Evolutionary conservation across 2,329 filamentous ascomycete genomes (phyloP).

Genomic region (Niveomyces coronatus): DNA sequence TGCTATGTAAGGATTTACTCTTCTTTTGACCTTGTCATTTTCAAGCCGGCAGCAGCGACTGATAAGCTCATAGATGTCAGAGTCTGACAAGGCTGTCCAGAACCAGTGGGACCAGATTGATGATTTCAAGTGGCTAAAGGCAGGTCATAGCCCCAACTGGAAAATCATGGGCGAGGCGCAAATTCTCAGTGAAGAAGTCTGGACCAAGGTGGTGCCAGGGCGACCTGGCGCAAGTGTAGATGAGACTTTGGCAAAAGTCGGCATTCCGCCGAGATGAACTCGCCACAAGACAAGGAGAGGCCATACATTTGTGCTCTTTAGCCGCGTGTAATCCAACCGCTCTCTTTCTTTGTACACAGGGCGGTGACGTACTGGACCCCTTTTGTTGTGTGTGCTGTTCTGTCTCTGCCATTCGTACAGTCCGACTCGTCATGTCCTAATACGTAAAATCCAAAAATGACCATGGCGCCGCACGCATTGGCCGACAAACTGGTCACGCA

Average conservation of each 20-base stretch:
- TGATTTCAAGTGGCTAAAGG: slow-evolving; percentile 95
- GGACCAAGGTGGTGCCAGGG: slow-evolving; percentile 58
- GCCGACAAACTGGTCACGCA: no score
- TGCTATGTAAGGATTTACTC: slow-evolving; percentile 50
- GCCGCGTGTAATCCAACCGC: background rate
- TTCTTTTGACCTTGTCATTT: background rate
- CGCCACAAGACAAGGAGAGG: background rate
- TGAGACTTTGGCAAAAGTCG: slow-evolving; percentile 50
- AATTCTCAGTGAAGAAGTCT: slow-evolving; percentile 51
- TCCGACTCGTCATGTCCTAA: no score
- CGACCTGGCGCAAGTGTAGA: slow-evolving; percentile 50
- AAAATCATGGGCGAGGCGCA: slow-evolving; percentile 51
- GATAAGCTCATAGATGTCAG: slow-evolving; percentile 13
- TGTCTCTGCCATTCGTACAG: no score
- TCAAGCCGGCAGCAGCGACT: background rate
- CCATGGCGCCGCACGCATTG: no score
- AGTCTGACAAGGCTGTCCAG: slow-evolving; percentile 22
- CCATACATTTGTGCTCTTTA: slow-evolving; percentile 1
- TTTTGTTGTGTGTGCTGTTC: no score
- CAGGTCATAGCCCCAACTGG: slow-evolving; percentile 84
- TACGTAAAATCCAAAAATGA: no score
- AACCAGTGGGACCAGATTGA: slow-evolving; percentile 88
- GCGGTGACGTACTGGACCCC: no score
- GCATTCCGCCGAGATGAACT: slow-evolving; percentile 23
- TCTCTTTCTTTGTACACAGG: no score